These are phyloP conservation scores for Chloris gayana DNA, from an alignment of 176 grass and related monocot species.

Conservation along the genomic window DNA sequence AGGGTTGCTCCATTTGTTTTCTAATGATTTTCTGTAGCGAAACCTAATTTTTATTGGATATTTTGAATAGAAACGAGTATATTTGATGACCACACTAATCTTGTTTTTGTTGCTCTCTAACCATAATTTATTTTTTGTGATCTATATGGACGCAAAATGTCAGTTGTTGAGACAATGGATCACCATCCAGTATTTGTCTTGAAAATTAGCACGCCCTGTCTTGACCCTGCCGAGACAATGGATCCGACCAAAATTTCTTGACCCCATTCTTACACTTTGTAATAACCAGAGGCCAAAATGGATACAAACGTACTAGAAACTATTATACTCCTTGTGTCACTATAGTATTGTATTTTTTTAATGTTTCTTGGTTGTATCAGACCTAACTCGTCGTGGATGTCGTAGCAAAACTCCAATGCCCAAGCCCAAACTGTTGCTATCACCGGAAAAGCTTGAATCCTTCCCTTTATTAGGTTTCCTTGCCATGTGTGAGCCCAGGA, in stretches of 20 bases:
- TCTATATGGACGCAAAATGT: neutral
- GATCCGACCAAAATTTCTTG: neutral
- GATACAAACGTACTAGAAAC: neutral
- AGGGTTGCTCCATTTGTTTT: neutral
- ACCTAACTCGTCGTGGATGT: neutral
- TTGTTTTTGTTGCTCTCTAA: too few relatives aligned
- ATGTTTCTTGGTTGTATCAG: neutral
- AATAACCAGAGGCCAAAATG: neutral
- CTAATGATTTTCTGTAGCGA: neutral
- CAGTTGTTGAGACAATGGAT: too few relatives aligned
- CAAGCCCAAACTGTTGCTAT: slow-evolving; percentile 8
- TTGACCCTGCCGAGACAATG: too few relatives aligned
- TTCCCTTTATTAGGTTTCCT: slow-evolving; percentile 28
- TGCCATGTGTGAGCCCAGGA: slow-evolving; percentile 29
- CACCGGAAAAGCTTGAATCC: slow-evolving; percentile 5
- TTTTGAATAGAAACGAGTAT: too few relatives aligned
- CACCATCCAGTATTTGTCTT: too few relatives aligned
- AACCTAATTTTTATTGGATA: neutral
- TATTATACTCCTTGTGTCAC: neutral
- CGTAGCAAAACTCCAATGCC: slow-evolving; percentile 19
- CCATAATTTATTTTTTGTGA: too few relatives aligned
- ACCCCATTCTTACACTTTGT: neutral
- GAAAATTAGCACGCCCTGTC: too few relatives aligned
- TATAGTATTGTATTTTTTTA: neutral
- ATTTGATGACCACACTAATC: too few relatives aligned